These are phyloP conservation scores for Fusarium globosum DNA, from an alignment of 2,329 filamentous ascomycete genomes.

Conservation along the genomic window DNA sequence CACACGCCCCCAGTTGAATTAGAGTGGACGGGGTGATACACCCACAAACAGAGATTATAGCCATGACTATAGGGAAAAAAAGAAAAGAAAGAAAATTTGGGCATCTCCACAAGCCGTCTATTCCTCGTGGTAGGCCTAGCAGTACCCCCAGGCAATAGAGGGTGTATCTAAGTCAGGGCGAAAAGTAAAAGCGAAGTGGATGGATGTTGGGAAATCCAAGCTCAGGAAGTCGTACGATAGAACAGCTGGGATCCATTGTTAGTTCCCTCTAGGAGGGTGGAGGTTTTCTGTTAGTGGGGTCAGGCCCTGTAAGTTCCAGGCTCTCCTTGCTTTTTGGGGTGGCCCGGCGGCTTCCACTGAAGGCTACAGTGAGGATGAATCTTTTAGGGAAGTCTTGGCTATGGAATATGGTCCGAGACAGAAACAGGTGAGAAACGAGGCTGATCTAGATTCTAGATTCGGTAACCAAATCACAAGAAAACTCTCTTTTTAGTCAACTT, in stretches of 20 bases:
- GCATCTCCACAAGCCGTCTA: slow-evolving; percentile 45
- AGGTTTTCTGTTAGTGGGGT: slow-evolving; percentile 3
- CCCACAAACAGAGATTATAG: slow-evolving; percentile 29
- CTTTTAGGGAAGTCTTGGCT: slow-evolving; percentile 12
- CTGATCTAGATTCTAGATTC: slow-evolving; percentile 2
- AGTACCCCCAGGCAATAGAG: not conserved
- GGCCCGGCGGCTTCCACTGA: slow-evolving; percentile 11
- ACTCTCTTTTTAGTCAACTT: not conserved
- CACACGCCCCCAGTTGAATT: slow-evolving; percentile 27
- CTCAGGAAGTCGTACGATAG: slow-evolving; percentile 44
- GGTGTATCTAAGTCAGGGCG: slow-evolving; percentile 10
- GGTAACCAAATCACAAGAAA: not conserved
- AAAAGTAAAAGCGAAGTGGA: not conserved
- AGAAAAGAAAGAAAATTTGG: slow-evolving; percentile 22
- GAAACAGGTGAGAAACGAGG: slow-evolving; percentile 4
- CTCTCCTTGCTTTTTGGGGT: slow-evolving; percentile 18
- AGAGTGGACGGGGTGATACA: slow-evolving; percentile 22
- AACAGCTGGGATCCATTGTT: slow-evolving; percentile 17
- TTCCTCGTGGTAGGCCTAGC: slow-evolving; percentile 38
- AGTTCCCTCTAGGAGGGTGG: not conserved
- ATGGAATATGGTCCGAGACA: not conserved
- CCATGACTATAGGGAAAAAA: not conserved
- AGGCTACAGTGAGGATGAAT: not conserved
- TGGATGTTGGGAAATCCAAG: slow-evolving; percentile 13
- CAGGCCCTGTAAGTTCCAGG: not conserved